Conservation (phyloP, 2,329 filamentous ascomycete genomes). For the Colletotrichum lupini region DNA sequence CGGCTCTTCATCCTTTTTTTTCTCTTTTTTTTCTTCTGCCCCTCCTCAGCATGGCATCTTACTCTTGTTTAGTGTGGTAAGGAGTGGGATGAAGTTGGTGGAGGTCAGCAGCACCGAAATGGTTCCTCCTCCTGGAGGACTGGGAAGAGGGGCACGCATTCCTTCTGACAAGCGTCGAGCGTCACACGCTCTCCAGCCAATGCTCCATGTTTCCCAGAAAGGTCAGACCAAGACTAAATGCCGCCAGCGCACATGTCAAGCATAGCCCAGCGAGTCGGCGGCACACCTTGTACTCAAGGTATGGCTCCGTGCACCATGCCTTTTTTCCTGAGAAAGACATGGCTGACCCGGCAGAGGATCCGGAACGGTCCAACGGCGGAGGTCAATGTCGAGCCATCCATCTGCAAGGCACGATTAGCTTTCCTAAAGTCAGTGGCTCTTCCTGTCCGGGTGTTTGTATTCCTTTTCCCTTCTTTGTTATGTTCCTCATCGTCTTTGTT, state of each 20-base stretch:
- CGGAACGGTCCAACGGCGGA: slow-evolving; percentile 28
- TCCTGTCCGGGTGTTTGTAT: slow-evolving; percentile 2
- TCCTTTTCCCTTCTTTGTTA: slow-evolving; percentile 6
- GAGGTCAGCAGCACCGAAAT: slow-evolving; percentile 32
- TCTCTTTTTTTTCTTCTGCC: neutral
- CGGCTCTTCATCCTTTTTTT: neutral
- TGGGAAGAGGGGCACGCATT: slow-evolving; percentile 10
- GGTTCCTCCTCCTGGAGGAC: neutral
- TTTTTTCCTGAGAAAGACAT: slow-evolving; percentile 14
- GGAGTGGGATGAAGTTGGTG: neutral
- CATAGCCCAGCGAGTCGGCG: slow-evolving; percentile 26
- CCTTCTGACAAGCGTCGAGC: slow-evolving; percentile 30
- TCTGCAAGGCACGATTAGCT: slow-evolving; percentile 34
- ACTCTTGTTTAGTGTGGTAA: neutral
- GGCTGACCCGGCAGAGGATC: slow-evolving; percentile 18
- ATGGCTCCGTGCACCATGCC: slow-evolving; percentile 28
- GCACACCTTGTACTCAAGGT: slow-evolving; percentile 29
- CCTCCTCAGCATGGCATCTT: neutral
- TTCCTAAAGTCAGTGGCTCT: slow-evolving; percentile 25
- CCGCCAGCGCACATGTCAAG: slow-evolving; percentile 31
- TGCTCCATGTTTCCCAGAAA: slow-evolving; percentile 20
- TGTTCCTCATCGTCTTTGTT: slow-evolving; percentile 10
- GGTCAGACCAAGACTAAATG: slow-evolving; percentile 18
- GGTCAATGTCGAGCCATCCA: slow-evolving; percentile 35
- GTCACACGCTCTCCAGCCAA: slow-evolving; percentile 13